Evolutionary conservation across 2,329 filamentous ascomycete genomes (phyloP).

Genomic region (Ploettnerulaceae sp.): DNA sequence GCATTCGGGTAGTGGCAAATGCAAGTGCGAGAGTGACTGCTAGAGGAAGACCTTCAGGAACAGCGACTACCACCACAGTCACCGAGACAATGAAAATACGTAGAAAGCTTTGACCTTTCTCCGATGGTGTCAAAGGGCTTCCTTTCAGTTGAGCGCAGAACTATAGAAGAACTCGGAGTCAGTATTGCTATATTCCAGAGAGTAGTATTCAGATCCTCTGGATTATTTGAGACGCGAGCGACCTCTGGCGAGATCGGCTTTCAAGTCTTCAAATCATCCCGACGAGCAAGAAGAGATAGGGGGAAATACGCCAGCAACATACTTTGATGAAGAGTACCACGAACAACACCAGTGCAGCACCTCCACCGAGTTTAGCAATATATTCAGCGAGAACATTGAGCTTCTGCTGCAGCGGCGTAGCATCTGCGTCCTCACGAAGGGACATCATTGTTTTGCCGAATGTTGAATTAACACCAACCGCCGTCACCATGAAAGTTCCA

Average conservation of each 20-base stretch:
- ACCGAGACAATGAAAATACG: constrained; percentile 56
- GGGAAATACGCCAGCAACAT: constrained; percentile 58
- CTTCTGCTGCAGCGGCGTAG: constrained; percentile 74
- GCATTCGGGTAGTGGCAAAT: constrained; percentile 61
- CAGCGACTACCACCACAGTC: constrained; percentile 58
- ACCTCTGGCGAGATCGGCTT: too few species aligned
- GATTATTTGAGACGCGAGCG: too few species aligned
- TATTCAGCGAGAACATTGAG: constrained; percentile 75
- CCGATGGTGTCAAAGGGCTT: constrained; percentile 39
- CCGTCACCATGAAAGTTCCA: constrained; percentile 70
- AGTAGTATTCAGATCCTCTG: too few species aligned
- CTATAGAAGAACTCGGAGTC: too few species aligned
- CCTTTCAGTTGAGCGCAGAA: constrained; percentile 51
- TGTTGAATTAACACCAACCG: constrained; percentile 67
- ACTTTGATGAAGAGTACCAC: constrained; percentile 72
- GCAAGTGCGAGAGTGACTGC: constrained; percentile 64
- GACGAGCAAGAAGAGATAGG: constrained; percentile 77
- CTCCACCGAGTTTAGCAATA: constrained; percentile 70
- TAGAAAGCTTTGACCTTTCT: constrained; percentile 55
- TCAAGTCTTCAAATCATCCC: constrained; percentile 68
- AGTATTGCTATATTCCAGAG: too few species aligned
- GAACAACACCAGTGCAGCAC: constrained; percentile 68
- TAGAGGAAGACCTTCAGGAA: constrained; percentile 42
- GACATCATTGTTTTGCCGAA: constrained; percentile 77
- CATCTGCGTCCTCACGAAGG: constrained; percentile 68